Percentiles rank a stretch among this genome's conserved stretches.
These are phyloP conservation scores for Candida jianshihensis DNA, from an alignment of 805 yeast genomes.

Conservation along the genomic window DNA sequence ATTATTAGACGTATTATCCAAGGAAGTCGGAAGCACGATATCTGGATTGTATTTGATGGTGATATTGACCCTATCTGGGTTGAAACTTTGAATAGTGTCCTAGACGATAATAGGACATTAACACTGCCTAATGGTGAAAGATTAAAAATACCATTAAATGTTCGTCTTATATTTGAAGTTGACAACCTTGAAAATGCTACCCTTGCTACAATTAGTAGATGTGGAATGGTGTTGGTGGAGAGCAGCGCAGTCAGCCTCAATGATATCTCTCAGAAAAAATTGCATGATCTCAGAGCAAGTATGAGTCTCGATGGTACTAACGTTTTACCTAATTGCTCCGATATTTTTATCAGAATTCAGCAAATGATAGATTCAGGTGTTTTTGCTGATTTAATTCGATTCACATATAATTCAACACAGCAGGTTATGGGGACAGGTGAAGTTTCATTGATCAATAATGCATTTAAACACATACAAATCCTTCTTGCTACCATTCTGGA, in stretches of 20 bases:
- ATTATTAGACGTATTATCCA: constrained; percentile 51
- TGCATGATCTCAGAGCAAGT: constrained; percentile 7
- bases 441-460: constrained; percentile 2
- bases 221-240: constrained; percentile 83
- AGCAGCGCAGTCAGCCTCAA: constrained; percentile 16
- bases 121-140: constrained; percentile 92
- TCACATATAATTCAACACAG: not conserved
- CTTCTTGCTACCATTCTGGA: not conserved
- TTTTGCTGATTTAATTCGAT: not conserved
- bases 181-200: constrained; percentile 62
- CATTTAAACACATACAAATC: constrained; percentile 3
- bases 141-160: constrained; percentile 53
- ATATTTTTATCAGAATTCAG: too few species aligned
- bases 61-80: constrained; percentile 94
- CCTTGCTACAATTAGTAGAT: constrained; percentile 87
- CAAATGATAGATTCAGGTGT: not conserved
- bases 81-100: constrained; percentile 80
- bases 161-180: constrained; percentile 72
- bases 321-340: too few species aligned
- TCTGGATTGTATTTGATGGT: constrained; percentile 87
- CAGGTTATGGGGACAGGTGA: constrained; percentile 8
- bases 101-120: constrained; percentile 78
- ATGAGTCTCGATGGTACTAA: too few species aligned
- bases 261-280: constrained; percentile 20
- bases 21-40: constrained; percentile 41